These are phyloP conservation scores for Conticribra weissflogii DNA, from an alignment of 108 stramenopile species.

Conservation along the genomic window DNA sequence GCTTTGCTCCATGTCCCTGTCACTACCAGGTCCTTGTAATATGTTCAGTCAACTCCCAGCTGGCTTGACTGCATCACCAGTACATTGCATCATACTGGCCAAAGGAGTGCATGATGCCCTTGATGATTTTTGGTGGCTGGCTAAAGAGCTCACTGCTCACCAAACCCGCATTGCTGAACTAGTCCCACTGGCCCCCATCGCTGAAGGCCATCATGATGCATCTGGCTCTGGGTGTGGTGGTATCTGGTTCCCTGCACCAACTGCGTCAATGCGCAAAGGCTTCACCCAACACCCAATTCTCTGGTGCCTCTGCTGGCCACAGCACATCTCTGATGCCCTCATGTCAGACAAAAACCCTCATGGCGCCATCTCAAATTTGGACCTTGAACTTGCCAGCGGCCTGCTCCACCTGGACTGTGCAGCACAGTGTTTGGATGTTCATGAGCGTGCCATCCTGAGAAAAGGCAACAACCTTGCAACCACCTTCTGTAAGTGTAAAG, in stretches of 20 bases:
- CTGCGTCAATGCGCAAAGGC: background rate
- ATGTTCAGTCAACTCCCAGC: slow-evolving; percentile 29
- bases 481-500: slow-evolving; percentile 46
- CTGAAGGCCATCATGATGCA: slow-evolving; percentile 47
- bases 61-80: background rate
- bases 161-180: slow-evolving; percentile 51
- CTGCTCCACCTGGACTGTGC: slow-evolving; percentile 53
- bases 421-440: slow-evolving; percentile 25
- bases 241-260: slow-evolving; percentile 38
- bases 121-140: slow-evolving; percentile 42
- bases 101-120: slow-evolving; percentile 33
- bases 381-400: slow-evolving; percentile 45
- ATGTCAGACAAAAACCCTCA: slow-evolving; percentile 26
- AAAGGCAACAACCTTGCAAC: slow-evolving; percentile 48
- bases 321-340: background rate
- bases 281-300: slow-evolving; percentile 33
- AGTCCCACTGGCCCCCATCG: slow-evolving; percentile 34
- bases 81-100: slow-evolving; percentile 2
- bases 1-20: background rate
- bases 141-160: slow-evolving; percentile 2
- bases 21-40: slow-evolving; percentile 17
- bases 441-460: slow-evolving; percentile 32
- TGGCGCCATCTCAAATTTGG: slow-evolving; percentile 45
- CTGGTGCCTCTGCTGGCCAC: slow-evolving; percentile 41
- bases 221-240: slow-evolving; percentile 44